A percentile compares a stretch with the other conserved stretches of the same genome.
Evolutionary conservation across 73 alveolate species (phyloP).

Genomic region (Uronychia binucleata): DNA sequence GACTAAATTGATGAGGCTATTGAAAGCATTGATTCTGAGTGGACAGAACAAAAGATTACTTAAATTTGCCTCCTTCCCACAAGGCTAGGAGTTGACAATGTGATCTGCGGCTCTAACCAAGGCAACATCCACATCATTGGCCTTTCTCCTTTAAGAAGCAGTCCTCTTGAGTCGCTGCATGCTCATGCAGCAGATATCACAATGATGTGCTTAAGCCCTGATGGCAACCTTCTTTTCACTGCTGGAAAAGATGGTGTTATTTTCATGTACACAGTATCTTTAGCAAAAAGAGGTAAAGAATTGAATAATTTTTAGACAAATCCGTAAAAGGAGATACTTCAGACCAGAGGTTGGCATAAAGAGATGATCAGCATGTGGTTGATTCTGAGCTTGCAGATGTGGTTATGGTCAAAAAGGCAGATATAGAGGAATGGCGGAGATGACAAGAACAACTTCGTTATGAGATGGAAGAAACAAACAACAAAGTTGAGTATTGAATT

Average conservation of each 20-base stretch:
- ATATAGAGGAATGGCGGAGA: constrained; percentile 65
- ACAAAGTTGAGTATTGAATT: constrained; percentile 60
- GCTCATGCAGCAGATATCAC: constrained; percentile 73
- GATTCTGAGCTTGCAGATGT: constrained; percentile 80
- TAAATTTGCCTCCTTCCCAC: background rate
- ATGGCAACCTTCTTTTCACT: constrained; percentile 79
- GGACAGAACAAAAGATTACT: background rate
- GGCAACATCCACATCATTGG: background rate
- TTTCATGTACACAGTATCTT: constrained; percentile 64
- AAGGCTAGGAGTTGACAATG: background rate
- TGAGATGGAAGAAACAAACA: constrained; percentile 73
- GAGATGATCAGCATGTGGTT: constrained; percentile 68
- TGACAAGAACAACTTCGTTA: constrained; percentile 55
- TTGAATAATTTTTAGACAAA: too few species aligned
- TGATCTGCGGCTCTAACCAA: background rate
- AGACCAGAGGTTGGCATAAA: too few species aligned
- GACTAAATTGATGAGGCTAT: background rate
- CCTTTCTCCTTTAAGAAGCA: constrained; percentile 7
- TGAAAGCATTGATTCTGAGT: background rate
- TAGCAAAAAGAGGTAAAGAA: background rate
- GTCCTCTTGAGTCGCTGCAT: constrained; percentile 52
- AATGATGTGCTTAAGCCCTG: constrained; percentile 64
- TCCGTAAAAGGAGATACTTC: constrained; percentile 61
- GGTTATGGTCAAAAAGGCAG: constrained; percentile 65
- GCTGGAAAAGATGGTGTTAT: constrained; percentile 83